phyloP scores from a whole-genome alignment of 805 yeast species.

The Monosporozyma aerobia region DNA sequence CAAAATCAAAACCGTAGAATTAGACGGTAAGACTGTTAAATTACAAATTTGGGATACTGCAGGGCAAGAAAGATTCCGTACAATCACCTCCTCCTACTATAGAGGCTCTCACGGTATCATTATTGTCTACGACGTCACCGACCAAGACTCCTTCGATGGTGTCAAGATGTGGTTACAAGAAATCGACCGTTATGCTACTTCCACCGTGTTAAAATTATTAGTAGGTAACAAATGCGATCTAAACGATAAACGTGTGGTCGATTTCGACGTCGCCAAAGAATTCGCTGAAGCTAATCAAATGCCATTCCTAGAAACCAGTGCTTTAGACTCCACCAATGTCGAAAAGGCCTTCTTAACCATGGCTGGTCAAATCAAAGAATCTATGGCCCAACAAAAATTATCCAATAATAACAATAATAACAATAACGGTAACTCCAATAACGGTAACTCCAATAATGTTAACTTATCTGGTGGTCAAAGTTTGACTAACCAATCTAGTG shows the following conservation, averaged over 20 bases:
- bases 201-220: constrained; percentile 89
- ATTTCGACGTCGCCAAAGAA: constrained; percentile 91
- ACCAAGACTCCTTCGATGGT: constrained; percentile 90
- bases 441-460: constrained; percentile 50
- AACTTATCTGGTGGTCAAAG: constrained; percentile 72
- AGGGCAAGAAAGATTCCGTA: constrained; percentile 96
- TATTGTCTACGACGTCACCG: constrained; percentile 96
- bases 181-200: constrained; percentile 95
- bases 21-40: constrained; percentile 95
- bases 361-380: constrained; percentile 97
- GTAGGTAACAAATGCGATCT: constrained; percentile 97
- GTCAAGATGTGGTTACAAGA: constrained; percentile 98
- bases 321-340: constrained; percentile 89
- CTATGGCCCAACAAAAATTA: constrained; percentile 65
- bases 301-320: constrained; percentile 94
- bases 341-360: constrained; percentile 97
- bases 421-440: constrained; percentile 14
- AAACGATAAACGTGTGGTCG: constrained; percentile 89
- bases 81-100: constrained; percentile 93
- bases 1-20: constrained; percentile 77
- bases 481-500: constrained; percentile 35
- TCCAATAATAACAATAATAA: constrained; percentile 14
- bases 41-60: constrained; percentile 99
- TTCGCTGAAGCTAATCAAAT: constrained; percentile 87
- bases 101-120: constrained; percentile 99